A percentile compares a stretch with the other conserved stretches of the same genome.
phyloP scores from a whole-genome alignment of 192 early-diverging fungal species.

The Backusella liffmaniae region DNA sequence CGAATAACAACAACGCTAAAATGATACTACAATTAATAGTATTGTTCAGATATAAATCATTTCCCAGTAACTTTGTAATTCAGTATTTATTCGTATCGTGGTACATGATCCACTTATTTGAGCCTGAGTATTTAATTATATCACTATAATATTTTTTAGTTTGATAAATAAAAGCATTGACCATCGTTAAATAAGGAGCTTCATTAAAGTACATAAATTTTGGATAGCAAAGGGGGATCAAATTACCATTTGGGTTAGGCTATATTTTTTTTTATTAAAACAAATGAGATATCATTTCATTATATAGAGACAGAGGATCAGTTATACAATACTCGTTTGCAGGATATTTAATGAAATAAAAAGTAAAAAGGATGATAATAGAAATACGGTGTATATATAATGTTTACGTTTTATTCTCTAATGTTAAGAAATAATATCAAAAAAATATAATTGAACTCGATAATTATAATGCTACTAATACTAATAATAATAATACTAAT shows the following conservation, averaged over 20 bases:
- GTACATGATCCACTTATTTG: not conserved
- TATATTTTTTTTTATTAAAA: not conserved
- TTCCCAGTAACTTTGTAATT: not conserved
- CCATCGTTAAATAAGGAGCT: not conserved
- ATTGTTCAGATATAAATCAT: not conserved
- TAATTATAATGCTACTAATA: not conserved
- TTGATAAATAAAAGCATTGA: not conserved
- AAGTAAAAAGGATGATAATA: not conserved
- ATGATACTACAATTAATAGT: not conserved
- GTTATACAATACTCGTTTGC: not conserved
- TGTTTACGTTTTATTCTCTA: not conserved
- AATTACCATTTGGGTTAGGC: not conserved
- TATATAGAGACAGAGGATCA: not conserved
- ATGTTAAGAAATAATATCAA: not conserved
- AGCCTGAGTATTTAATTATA: not conserved
- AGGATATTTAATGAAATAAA: not conserved
- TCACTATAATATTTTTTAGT: not conserved
- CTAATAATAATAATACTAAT: not conserved
- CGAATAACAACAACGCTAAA: not conserved
- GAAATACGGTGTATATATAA: not conserved
- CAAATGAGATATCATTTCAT: not conserved
- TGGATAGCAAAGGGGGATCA: not conserved
- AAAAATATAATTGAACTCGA: not conserved
- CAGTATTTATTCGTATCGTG: not conserved
- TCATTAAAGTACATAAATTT: not conserved